Percentiles rank a stretch among this genome's conserved stretches.
Conservation (phyloP, 2,329 filamentous ascomycete genomes). For the Cadophora gregata region DNA sequence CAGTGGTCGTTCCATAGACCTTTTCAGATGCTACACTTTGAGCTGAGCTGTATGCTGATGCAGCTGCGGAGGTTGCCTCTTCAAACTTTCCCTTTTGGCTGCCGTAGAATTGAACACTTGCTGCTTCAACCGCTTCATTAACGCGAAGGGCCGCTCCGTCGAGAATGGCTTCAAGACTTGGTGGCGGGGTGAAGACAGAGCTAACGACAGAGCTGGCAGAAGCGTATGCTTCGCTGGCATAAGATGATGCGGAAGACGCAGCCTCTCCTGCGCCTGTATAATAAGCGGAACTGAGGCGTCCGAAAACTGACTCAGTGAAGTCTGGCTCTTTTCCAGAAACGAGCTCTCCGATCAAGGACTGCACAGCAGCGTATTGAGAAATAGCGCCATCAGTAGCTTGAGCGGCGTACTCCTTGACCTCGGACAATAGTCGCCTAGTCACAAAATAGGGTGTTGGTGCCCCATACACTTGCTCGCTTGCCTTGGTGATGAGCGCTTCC, state of each 20-base stretch:
- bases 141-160: constrained; percentile 61
- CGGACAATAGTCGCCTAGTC: constrained; percentile 51
- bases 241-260: constrained; percentile 57
- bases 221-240: constrained; percentile 54
- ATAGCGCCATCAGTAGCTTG: constrained; percentile 66
- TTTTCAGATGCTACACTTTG: constrained; percentile 57
- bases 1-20: constrained; percentile 59
- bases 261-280: constrained; percentile 60
- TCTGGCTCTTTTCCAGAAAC: constrained; percentile 78
- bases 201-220: constrained; percentile 52
- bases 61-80: constrained; percentile 58
- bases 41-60: constrained; percentile 57
- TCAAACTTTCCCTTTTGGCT: constrained; percentile 59
- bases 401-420: constrained; percentile 63
- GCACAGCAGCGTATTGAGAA: constrained; percentile 72
- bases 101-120: constrained; percentile 62
- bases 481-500: constrained; percentile 43
- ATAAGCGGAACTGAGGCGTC: constrained; percentile 73
- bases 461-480: constrained; percentile 44
- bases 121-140: constrained; percentile 63
- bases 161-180: constrained; percentile 62
- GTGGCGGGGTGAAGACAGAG: constrained; percentile 61
- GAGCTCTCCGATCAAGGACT: constrained; percentile 76
- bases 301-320: constrained; percentile 82
- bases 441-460: constrained; percentile 43